Base-by-base conservation (phyloP, 805 yeast genomes). In the Candida fluviatilis region DNA sequence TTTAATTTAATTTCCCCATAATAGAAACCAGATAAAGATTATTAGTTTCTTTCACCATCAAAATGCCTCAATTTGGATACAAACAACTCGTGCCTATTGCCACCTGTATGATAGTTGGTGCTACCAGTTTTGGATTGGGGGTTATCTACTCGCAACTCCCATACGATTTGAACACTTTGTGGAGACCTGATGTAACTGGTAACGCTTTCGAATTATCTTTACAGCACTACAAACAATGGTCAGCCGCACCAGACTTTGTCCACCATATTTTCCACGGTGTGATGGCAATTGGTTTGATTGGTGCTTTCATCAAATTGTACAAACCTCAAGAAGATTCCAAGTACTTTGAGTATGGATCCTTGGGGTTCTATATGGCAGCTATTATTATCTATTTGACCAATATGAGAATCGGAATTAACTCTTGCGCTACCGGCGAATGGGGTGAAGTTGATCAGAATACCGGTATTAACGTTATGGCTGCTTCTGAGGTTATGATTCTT, bases 401-500 rank as follows among this genome's bases (percentile, higher is more conserved):
- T 66, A 70, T 91, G 49, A 76, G 87, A 55, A 78, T 84, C 37
- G 98, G 98, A 38, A 69, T 82, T 28, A 74, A 75, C 49, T 77
- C 90, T 40, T 77, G 87, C 38, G 50, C 78, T 18, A 61, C 74
- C 41, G 90, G 89, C 31, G 70, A 78, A 43, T 91, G 98, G 98
- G 98, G 96, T 48, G 98, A 91, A 36, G 95, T 93, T 36, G 86
- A 85, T 52, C 79, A 76, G 57, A 71, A 72, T 43, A 86, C 95
- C 16, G 98, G 98, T 21, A 64, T 91, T 52, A 87, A 86, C 47
- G 96, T 93, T 28, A 77, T 93, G 54, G 96, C 93, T 29, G 97
- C 98, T 4, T 81, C 93, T 19, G 82, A 83, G 62, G 74, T 83
- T 27, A 82, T 91, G 71, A 71, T 86, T 48, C 77, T 84, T 6